Evolutionary conservation across 1,284 basidiomycete genomes (phyloP).

Genomic region (Xerocomus amazonicus): DNA sequence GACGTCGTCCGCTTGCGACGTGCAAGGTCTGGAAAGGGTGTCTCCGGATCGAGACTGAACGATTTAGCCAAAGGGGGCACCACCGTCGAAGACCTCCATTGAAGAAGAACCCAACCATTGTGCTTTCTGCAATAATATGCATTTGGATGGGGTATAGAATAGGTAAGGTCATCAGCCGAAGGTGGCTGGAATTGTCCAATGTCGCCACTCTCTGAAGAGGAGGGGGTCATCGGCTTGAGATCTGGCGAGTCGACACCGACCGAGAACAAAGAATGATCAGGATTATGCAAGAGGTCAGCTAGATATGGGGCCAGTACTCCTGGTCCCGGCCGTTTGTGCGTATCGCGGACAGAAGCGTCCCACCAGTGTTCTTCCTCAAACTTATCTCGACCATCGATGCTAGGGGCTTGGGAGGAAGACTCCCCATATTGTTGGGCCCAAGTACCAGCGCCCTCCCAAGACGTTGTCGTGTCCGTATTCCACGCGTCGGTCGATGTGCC

Average conservation of each 20-base stretch:
- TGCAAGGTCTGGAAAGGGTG: constrained; percentile 51
- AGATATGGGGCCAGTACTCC: constrained; percentile 66
- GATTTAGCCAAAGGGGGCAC: constrained; percentile 57
- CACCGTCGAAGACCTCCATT: constrained; percentile 59
- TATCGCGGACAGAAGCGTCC: constrained; percentile 46
- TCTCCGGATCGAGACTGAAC: constrained; percentile 41
- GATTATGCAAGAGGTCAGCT: constrained; percentile 60
- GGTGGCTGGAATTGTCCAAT: constrained; percentile 27
- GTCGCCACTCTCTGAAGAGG: constrained; percentile 22
- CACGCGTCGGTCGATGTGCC: constrained; percentile 16
- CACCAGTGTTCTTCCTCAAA: constrained; percentile 67
- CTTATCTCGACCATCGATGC: constrained; percentile 53
- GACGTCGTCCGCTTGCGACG: constrained; percentile 48
- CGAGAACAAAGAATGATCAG: constrained; percentile 65
- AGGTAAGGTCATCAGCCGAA: constrained; percentile 52
- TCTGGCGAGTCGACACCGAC: constrained; percentile 47
- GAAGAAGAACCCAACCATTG: constrained; percentile 73
- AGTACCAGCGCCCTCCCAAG: constrained; percentile 26
- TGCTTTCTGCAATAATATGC: constrained; percentile 77
- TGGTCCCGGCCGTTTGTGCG: constrained; percentile 53
- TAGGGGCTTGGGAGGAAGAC: constrained; percentile 30
- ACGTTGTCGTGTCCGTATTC: constrained; percentile 16
- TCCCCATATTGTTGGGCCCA: constrained; percentile 22
- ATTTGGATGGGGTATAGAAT: constrained; percentile 71
- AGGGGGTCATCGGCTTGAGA: constrained; percentile 20